Evolutionary conservation across 257 asterid species (phyloP).

Genomic region (Nicotiana obtusifolia): DNA sequence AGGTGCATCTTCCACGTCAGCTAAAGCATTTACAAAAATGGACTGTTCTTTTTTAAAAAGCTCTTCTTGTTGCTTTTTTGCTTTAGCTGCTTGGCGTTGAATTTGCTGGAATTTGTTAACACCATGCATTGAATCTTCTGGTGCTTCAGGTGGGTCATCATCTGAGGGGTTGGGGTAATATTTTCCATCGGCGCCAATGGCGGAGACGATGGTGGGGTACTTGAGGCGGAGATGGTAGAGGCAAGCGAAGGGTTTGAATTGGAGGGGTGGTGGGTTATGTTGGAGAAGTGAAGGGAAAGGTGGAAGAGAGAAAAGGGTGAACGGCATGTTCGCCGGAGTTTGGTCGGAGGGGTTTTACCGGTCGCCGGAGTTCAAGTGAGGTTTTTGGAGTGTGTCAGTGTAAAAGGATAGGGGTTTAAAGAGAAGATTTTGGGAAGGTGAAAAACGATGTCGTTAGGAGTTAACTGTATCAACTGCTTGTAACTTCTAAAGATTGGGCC

Average conservation of each 20-base stretch:
- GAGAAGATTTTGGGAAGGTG: background rate
- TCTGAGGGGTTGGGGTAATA: slow-evolving; percentile 75
- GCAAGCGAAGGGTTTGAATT: slow-evolving; percentile 13
- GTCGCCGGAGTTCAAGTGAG: background rate
- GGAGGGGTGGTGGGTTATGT: slow-evolving; percentile 36
- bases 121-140: slow-evolving; percentile 97
- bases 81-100: slow-evolving; percentile 71
- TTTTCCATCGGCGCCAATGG: slow-evolving; percentile 76
- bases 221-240: slow-evolving; percentile 23
- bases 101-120: slow-evolving; percentile 82
- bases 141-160: slow-evolving; percentile 94
- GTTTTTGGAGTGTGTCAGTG: background rate
- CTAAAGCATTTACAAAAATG: slow-evolving; percentile 61
- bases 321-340: slow-evolving; percentile 11
- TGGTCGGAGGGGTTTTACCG: background rate
- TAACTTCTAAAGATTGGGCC: too few relatives aligned
- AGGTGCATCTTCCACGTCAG: slow-evolving; percentile 57
- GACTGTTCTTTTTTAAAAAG: slow-evolving; percentile 59
- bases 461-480: background rate
- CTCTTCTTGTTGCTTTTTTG: slow-evolving; percentile 64
- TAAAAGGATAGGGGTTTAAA: background rate
- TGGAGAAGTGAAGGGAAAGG: slow-evolving; percentile 24
- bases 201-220: slow-evolving; percentile 39
- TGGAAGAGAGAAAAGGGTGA: background rate
- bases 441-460: background rate